phyloP scores from a whole-genome alignment of 2,329 filamentous ascomycete species.

The Tolypocladium endophyticum region DNA sequence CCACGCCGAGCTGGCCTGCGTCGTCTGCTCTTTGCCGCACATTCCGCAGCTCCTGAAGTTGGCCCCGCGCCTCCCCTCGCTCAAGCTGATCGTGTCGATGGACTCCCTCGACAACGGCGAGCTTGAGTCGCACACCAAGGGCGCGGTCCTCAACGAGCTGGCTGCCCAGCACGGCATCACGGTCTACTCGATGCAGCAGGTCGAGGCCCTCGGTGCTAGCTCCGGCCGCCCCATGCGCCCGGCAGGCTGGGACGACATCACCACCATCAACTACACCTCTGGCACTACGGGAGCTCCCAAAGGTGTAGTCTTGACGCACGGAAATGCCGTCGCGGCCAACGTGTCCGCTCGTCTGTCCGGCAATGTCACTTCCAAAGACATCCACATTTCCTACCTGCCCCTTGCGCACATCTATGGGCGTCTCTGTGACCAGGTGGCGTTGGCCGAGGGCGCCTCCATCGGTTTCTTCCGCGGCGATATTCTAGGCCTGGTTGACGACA shows the following conservation, averaged over 20 bases:
- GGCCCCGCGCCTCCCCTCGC: conserved; percentile 59
- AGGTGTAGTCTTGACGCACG: conserved; percentile 74
- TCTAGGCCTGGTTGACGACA: conserved; percentile 73
- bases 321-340: conserved; percentile 66
- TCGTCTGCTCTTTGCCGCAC: conserved; percentile 71
- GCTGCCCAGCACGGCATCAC: conserved; percentile 64
- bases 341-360: conserved; percentile 47
- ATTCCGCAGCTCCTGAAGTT: conserved; percentile 75
- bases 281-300: conserved; percentile 78
- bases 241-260: conserved; percentile 62
- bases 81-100: conserved; percentile 83
- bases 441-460: conserved; percentile 63
- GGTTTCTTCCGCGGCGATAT: conserved; percentile 96
- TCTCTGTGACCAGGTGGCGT: conserved; percentile 63
- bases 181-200: conserved; percentile 68
- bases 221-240: conserved; percentile 61
- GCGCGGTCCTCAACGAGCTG: conserved; percentile 63
- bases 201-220: conserved; percentile 69
- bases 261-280: conserved; percentile 88
- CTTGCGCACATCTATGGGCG: conserved; percentile 91
- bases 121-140: conserved; percentile 65
- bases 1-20: conserved; percentile 65
- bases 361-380: conserved; percentile 41
- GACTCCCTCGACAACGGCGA: conserved; percentile 78
- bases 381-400: conserved; percentile 78